Evolutionary conservation across 2,329 filamentous ascomycete genomes (phyloP), one percentile per base, ranked within the genome.

Genomic region (Ilyonectria robusta): DNA sequence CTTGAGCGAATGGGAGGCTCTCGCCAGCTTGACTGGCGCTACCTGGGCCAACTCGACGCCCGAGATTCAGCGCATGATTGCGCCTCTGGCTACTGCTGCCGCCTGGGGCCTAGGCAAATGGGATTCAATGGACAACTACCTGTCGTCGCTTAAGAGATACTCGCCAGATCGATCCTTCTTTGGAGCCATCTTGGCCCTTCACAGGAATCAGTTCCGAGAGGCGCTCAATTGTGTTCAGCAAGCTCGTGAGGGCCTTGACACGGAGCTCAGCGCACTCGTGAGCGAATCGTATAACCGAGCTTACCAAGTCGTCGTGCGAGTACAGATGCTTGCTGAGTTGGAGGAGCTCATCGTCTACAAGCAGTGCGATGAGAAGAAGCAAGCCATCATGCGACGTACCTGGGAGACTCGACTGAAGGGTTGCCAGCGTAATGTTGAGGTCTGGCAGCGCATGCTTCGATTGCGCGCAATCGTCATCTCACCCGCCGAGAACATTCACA

Each of bases 301-400:
- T 10, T 99, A 99, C 81, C 91, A 95, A 72, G 95, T 98, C n/a
- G 94, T 99, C 66, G 95, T 99, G 51, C 92, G 96, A 48, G 95
- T 99, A 1, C 96, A 99, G 81, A 99, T 99, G 97, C 90, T 99
- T 74, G 96, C 97, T 4, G 96, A 99, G 81, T 87, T 99, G 4
- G 96, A 99, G 79, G 96, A 99, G 79, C 95, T 99, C 74, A 98
- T 99, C 75, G 90, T 92, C 8, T 99, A 99, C 86, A 99, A 99
- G 83, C 95, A 98, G 78, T 93, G 93, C 67, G 94, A 97, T 72
- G 89, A 90, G 10, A 93, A 93, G 76, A 97, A 96, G 83, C 94
- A 96, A 80, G 92, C 92, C 31, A 94, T 94, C 1, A 94, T 99
- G 91, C 91, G 95, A 44, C 88, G 91, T 73, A 98, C 96, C 1